Evolutionary conservation across 192 early-diverging fungal species (phyloP).

Genomic region (Mortierella claussenii): DNA sequence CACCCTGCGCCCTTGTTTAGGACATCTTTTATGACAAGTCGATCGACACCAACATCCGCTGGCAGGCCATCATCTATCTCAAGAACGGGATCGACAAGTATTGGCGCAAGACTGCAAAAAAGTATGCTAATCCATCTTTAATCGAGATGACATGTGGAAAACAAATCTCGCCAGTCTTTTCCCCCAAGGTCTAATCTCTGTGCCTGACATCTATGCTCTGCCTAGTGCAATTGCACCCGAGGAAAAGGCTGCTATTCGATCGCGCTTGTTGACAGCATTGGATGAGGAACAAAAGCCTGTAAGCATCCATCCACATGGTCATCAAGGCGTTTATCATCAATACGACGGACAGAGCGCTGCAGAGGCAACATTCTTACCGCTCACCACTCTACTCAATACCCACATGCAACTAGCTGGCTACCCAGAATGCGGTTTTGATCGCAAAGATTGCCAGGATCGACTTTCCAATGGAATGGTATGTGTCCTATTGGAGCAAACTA

Average conservation of each 20-base stretch:
- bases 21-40: slow-evolving; percentile 79
- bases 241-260: slow-evolving; percentile 80
- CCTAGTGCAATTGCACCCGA: slow-evolving; percentile 69
- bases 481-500: background rate
- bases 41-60: slow-evolving; percentile 72
- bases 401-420: slow-evolving; percentile 62
- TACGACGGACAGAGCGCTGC: too few relatives aligned
- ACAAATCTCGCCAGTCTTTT: too few relatives aligned
- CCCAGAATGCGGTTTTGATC: slow-evolving; percentile 79
- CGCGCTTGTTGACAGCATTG: slow-evolving; percentile 70
- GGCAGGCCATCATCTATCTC: slow-evolving; percentile 80
- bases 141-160: too few relatives aligned
- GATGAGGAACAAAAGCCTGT: slow-evolving; percentile 77
- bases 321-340: too few relatives aligned
- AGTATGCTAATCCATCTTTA: slow-evolving; percentile 54
- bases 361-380: background rate
- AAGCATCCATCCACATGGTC: background rate
- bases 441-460: slow-evolving; percentile 89
- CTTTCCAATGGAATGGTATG: slow-evolving; percentile 86
- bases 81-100: slow-evolving; percentile 94
- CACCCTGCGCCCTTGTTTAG: slow-evolving; percentile 46
- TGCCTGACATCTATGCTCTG: background rate
- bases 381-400: background rate
- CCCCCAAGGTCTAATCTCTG: too few relatives aligned
- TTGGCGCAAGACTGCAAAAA: slow-evolving; percentile 83